Evolutionary conservation across 805 yeast genomes (phyloP).

Genomic region (Blastobotrys mokoenaii): DNA sequence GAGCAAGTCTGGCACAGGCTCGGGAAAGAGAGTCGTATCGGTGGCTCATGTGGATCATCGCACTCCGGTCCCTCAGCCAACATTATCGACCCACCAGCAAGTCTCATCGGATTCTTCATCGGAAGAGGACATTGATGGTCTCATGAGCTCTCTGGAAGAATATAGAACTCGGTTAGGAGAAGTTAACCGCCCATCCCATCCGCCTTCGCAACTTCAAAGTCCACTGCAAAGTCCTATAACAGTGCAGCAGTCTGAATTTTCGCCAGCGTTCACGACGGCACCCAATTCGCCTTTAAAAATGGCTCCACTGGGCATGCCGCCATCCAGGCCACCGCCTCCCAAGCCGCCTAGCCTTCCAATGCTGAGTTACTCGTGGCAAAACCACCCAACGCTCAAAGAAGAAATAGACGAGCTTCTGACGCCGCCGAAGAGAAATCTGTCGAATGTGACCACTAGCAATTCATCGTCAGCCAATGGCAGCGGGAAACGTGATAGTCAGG

Average conservation of each 20-base stretch:
- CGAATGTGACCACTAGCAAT: neutral
- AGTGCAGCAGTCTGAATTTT: neutral
- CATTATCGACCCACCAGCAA: too few species aligned
- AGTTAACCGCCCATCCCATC: neutral
- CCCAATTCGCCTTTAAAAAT: neutral
- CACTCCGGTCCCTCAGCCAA: too few species aligned
- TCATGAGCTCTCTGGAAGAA: conserved; percentile 9
- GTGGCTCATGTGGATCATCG: too few species aligned
- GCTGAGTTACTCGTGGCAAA: neutral
- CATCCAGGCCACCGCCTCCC: conserved; percentile 3
- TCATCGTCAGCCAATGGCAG: too few species aligned
- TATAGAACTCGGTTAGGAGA: conserved; percentile 7
- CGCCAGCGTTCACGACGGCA: neutral
- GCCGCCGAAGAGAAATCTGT: conserved; percentile 4
- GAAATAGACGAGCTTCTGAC: conserved; percentile 3
- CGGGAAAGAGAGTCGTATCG: too few species aligned
- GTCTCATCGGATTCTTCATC: neutral
- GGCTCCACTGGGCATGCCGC: conserved; percentile 1
- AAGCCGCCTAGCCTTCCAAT: conserved; percentile 6
- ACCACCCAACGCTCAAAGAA: conserved; percentile 2
- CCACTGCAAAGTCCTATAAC: too few species aligned
- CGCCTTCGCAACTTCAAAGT: neutral
- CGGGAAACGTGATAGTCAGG: conserved; percentile 5
- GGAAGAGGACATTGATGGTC: conserved; percentile 7
- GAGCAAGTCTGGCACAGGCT: too few species aligned